phyloP scores from a whole-genome alignment of 768 basidiomycete species.

The Naganishia friedmannii region DNA sequence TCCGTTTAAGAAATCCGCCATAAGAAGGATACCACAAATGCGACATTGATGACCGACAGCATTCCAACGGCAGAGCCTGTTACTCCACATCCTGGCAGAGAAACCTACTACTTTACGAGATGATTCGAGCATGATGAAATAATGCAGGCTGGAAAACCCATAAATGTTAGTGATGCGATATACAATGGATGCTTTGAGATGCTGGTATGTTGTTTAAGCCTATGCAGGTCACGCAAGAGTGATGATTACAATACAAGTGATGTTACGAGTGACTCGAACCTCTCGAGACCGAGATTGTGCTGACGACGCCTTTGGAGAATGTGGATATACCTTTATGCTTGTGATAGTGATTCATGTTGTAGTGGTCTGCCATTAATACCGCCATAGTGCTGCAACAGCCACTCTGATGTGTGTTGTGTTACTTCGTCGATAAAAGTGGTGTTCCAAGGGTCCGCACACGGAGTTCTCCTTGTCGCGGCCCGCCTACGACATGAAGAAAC shows the following conservation, averaged over 20 bases:
- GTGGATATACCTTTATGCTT: neutral
- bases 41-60: too few relatives aligned
- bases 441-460: neutral
- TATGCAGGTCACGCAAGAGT: neutral
- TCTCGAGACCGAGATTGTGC: neutral
- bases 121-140: neutral
- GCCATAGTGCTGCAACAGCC: too few relatives aligned
- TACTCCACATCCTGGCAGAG: too few relatives aligned
- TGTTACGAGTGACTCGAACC: neutral
- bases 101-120: neutral
- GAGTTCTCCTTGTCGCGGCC: neutral
- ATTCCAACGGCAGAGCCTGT: too few relatives aligned
- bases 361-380: neutral
- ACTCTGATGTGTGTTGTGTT: too few relatives aligned
- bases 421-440: neutral
- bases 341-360: neutral
- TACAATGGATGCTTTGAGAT: neutral
- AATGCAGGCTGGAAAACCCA: neutral
- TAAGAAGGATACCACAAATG: too few relatives aligned
- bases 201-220: neutral
- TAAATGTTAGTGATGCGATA: neutral
- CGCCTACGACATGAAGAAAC: slow-evolving; percentile 23
- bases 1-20: too few relatives aligned
- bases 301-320: neutral
- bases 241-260: neutral